A percentile compares a stretch with the other conserved stretches of the same genome.
Conservation (phyloP, 768 basidiomycete genomes). For the Lactarius hatsudake region DNA sequence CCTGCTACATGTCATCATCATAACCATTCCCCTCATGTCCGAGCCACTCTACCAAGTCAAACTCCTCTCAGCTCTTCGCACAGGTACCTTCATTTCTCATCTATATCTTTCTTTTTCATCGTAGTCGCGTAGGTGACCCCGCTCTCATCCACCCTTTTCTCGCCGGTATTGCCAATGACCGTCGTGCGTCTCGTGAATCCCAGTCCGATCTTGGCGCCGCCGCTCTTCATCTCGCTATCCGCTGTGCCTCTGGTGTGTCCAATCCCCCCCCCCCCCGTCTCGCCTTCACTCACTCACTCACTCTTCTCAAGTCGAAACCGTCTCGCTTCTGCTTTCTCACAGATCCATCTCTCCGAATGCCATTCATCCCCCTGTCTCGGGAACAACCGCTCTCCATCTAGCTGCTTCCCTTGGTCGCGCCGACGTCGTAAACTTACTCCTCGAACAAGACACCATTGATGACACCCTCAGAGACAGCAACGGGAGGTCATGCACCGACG, state of each 20-base stretch:
- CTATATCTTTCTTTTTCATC: neutral
- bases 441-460: slow-evolving; percentile 78
- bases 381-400: slow-evolving; percentile 70
- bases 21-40: neutral
- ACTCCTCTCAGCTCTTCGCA: slow-evolving; percentile 42
- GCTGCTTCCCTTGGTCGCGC: slow-evolving; percentile 68
- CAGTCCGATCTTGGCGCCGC: slow-evolving; percentile 67
- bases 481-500: slow-evolving; percentile 67
- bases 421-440: slow-evolving; percentile 70
- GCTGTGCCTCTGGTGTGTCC: slow-evolving; percentile 66
- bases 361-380: slow-evolving; percentile 67
- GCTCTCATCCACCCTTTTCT: slow-evolving; percentile 79
- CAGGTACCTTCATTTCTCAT: slow-evolving; percentile 30
- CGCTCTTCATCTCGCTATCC: slow-evolving; percentile 78
- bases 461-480: slow-evolving; percentile 69
- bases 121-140: slow-evolving; percentile 57
- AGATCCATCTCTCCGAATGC: slow-evolving; percentile 79
- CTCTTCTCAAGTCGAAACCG: slow-evolving; percentile 52
- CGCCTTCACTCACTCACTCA: neutral
- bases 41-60: slow-evolving; percentile 44
- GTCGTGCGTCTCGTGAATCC: slow-evolving; percentile 46
- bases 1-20: neutral
- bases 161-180: slow-evolving; percentile 69
- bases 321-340: slow-evolving; percentile 64
- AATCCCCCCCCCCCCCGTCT: slow-evolving; percentile 16